Conservation (phyloP, 2,329 filamentous ascomycete genomes). For the Chrysoporthe austroafricana region DNA sequence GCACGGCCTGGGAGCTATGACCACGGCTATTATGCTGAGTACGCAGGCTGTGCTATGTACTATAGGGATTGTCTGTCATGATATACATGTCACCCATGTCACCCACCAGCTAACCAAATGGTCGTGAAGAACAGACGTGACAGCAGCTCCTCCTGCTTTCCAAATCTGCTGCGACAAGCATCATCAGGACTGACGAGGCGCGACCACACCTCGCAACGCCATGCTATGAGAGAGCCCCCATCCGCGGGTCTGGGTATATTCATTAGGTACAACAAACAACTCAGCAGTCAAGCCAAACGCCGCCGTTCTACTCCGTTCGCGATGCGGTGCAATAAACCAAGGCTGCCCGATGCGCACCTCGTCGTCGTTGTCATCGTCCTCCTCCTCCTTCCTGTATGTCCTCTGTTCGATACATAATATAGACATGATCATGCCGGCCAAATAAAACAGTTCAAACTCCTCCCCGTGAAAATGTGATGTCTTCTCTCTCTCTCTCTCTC, state of each 20-base stretch:
- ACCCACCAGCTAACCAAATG: no score
- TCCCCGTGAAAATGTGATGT: not conserved
- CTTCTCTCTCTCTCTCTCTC: not conserved
- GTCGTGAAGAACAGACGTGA: not conserved
- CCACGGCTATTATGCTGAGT: not conserved
- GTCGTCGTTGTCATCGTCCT: not conserved
- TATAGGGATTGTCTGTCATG: no score
- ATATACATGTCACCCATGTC: no score
- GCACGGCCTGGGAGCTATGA: not conserved
- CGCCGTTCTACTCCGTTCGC: constrained; percentile 5
- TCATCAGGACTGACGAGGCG: no score
- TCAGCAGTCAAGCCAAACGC: constrained; percentile 1
- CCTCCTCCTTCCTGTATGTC: not conserved
- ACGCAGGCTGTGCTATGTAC: not conserved
- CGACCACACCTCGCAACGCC: not conserved
- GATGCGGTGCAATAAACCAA: constrained; percentile 3
- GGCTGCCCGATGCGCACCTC: not conserved
- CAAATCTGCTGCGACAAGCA: no score
- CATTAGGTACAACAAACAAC: constrained; percentile 2
- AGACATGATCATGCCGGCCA: constrained; percentile 19
- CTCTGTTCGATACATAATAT: constrained; percentile 21
- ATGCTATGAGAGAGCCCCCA: constrained; percentile 15
- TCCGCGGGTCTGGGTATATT: constrained; percentile 14
- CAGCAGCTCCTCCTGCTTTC: not conserved
- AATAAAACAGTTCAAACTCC: constrained; percentile 8